These are phyloP conservation scores for Poa annua DNA, from an alignment of 176 grass and related monocot genomes.

Conservation along the genomic window DNA sequence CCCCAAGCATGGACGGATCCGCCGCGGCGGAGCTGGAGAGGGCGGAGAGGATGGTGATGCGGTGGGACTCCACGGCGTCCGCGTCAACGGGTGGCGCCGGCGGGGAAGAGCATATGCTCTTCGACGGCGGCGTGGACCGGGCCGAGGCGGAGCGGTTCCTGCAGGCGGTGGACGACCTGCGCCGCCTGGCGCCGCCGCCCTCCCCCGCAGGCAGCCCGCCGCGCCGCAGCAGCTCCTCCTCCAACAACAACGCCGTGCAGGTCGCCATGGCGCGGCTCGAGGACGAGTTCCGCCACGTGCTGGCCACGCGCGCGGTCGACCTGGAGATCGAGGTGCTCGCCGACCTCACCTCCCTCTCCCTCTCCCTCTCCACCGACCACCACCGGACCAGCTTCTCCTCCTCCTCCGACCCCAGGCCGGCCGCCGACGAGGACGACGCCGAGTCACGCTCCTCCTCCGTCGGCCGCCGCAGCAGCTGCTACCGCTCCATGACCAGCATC, in stretches of 20 bases:
- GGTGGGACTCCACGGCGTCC: constrained; percentile 58
- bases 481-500: constrained; percentile 69
- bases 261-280: constrained; percentile 78
- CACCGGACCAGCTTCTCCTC: constrained; percentile 36
- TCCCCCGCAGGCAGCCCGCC: constrained; percentile 43
- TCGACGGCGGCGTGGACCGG: constrained; percentile 41
- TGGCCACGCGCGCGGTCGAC: constrained; percentile 56
- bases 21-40: constrained; percentile 57
- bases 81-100: constrained; percentile 35
- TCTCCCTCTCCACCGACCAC: constrained; percentile 45
- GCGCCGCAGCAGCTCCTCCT: constrained; percentile 24
- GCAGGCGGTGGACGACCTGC: constrained; percentile 65
- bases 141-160: constrained; percentile 65
- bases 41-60: constrained; percentile 67
- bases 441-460: constrained; percentile 17
- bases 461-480: constrained; percentile 71
- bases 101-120: constrained; percentile 60
- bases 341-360: constrained; percentile 53
- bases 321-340: constrained; percentile 59
- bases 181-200: constrained; percentile 49
- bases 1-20: constrained; percentile 70
- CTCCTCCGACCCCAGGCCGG: neutral
- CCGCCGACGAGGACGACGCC: constrained; percentile 17
- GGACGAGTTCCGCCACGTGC: constrained; percentile 78
- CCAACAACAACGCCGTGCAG: constrained; percentile 47